Evolutionary conservation across 345 rosid species (phyloP).

Genomic region (Aegle marmelos): DNA sequence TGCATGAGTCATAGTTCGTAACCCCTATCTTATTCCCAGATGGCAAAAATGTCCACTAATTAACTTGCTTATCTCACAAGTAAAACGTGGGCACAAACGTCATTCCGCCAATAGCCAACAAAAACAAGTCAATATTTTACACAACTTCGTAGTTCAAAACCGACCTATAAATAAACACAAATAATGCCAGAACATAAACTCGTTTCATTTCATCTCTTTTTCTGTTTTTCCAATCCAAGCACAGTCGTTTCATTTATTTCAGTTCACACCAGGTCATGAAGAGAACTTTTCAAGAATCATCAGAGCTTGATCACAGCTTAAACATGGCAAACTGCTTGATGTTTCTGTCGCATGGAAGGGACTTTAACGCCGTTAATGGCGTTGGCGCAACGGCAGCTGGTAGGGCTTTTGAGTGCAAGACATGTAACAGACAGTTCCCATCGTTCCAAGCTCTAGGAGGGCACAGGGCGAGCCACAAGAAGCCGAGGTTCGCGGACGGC

Average conservation of each 20-base stretch:
- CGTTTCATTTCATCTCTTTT: not conserved
- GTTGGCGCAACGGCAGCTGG: not conserved
- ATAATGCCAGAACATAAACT: not conserved
- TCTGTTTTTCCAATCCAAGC: not conserved
- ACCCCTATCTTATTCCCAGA: not conserved
- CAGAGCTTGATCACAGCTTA: slow-evolving; percentile 28
- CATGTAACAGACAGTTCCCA: slow-evolving; percentile 55
- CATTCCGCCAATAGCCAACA: slow-evolving; percentile 31
- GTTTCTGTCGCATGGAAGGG: slow-evolving; percentile 39
- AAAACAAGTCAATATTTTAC: too few relatives aligned
- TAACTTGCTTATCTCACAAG: not conserved
- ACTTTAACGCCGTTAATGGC: slow-evolving; percentile 4
- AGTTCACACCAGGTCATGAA: slow-evolving; percentile 30
- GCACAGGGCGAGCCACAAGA: slow-evolving; percentile 73
- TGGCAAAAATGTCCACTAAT: not conserved
- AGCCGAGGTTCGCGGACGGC: slow-evolving; percentile 31
- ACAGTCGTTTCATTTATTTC: not conserved
- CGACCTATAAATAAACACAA: slow-evolving; percentile 26
- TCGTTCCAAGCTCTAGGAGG: slow-evolving; percentile 75
- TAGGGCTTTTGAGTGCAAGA: slow-evolving; percentile 66
- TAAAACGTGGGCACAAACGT: slow-evolving; percentile 23
- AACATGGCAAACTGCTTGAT: slow-evolving; percentile 56
- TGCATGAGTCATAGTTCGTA: not conserved
- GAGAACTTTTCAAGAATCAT: slow-evolving; percentile 33
- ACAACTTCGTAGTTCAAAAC: not conserved